phyloP scores from a whole-genome alignment of 2,329 filamentous ascomycete species.

The Graphilbum ipis-grandicollis region DNA sequence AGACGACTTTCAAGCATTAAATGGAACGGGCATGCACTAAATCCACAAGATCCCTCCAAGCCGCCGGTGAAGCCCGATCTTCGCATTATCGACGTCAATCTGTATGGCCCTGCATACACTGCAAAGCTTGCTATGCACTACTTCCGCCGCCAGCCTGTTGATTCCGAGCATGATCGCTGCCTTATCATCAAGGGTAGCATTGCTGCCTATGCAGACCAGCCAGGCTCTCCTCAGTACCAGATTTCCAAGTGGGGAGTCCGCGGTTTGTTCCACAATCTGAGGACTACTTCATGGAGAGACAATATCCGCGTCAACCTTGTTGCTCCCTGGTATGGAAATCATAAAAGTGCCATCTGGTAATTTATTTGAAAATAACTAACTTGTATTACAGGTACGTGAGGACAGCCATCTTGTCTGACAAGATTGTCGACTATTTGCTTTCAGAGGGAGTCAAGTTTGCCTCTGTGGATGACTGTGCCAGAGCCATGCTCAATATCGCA shows the following conservation, averaged over 20 bases:
- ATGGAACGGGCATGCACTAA: too few species aligned
- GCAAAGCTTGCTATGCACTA: slow-evolving; percentile 28
- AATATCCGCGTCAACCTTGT: slow-evolving; percentile 28
- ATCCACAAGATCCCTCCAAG: slow-evolving; percentile 7
- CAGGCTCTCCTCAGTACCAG: slow-evolving; percentile 23
- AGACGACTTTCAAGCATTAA: too few species aligned
- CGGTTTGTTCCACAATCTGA: slow-evolving; percentile 23
- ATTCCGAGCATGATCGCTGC: slow-evolving; percentile 22
- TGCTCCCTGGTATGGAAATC: slow-evolving; percentile 23
- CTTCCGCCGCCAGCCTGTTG: slow-evolving; percentile 22
- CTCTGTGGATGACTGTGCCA: slow-evolving; percentile 3
- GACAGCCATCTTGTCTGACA: slow-evolving; percentile 2
- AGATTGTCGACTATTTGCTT: slow-evolving; percentile 1
- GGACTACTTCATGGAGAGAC: slow-evolving; percentile 21
- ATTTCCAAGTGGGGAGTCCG: slow-evolving; percentile 24
- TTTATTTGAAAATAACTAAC: background rate
- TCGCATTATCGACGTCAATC: slow-evolving; percentile 23
- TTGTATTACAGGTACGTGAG: slow-evolving; percentile 2
- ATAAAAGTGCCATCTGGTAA: too few species aligned
- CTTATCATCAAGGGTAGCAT: slow-evolving; percentile 31
- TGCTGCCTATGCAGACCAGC: slow-evolving; percentile 27
- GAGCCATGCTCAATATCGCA: slow-evolving; percentile 3
- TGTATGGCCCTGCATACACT: slow-evolving; percentile 25
- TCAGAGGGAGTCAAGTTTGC: slow-evolving; percentile 6
- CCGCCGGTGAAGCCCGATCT: slow-evolving; percentile 21